Percentiles rank a stretch among this genome's conserved stretches.
phyloP scores from a whole-genome alignment of 1,284 basidiomycete species.

The Coniophora puteana region DNA sequence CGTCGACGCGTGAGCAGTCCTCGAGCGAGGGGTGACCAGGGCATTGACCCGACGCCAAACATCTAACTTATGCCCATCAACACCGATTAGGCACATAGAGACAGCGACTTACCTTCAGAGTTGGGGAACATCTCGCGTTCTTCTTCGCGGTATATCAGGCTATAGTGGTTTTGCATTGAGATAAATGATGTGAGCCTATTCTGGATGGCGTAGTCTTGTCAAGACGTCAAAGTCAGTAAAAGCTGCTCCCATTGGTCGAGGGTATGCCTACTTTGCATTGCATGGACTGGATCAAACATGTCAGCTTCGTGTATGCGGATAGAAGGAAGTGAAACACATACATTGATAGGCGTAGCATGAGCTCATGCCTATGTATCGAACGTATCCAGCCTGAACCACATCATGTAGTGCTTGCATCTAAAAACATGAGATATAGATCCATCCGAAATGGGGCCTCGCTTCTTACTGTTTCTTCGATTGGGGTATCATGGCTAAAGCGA shows the following conservation, averaged over 20 bases:
- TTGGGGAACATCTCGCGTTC: conserved; percentile 48
- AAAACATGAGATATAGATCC: not conserved
- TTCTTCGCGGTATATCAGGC: conserved; percentile 44
- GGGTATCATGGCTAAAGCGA: conserved; percentile 43
- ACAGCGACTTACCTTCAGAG: conserved; percentile 23
- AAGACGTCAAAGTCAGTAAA: conserved; percentile 16
- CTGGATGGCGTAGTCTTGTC: conserved; percentile 19
- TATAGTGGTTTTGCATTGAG: conserved; percentile 51
- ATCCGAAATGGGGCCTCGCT: not conserved
- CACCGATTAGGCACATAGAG: conserved; percentile 19
- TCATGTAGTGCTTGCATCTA: conserved; percentile 49
- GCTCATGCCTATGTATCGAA: conserved; percentile 51
- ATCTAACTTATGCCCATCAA: conserved; percentile 2
- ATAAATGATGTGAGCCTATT: conserved; percentile 46
- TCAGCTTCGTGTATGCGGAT: conserved; percentile 1
- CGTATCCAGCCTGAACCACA: conserved; percentile 44
- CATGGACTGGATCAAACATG: conserved; percentile 12
- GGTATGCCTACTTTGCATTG: conserved; percentile 18
- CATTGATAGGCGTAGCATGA: conserved; percentile 24
- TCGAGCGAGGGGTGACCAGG: conserved; percentile 35
- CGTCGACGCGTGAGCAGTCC: conserved; percentile 34
- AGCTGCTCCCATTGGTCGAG: not conserved
- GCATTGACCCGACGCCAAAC: conserved; percentile 26
- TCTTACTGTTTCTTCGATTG: conserved; percentile 37
- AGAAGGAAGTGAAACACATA: conserved; percentile 7